These are phyloP conservation scores for Spongiforma sp. DNA, from an alignment of 1,284 basidiomycete species.

Conservation along the genomic window DNA sequence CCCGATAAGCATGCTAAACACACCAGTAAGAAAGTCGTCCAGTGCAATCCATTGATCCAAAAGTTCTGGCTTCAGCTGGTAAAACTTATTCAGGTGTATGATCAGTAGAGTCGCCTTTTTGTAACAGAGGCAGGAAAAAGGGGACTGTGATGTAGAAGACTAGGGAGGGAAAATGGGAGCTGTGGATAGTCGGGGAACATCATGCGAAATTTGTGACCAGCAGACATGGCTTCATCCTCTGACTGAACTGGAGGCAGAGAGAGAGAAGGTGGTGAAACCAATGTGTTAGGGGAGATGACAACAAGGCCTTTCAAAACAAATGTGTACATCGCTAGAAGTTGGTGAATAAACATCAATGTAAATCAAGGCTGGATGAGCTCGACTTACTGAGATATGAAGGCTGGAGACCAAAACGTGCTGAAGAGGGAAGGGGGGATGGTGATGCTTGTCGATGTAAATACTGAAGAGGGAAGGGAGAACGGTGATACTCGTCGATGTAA, in stretches of 20 bases:
- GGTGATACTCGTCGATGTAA: neutral
- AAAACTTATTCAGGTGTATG: neutral
- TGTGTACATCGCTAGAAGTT: neutral
- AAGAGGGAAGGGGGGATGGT: neutral
- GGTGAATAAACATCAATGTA: neutral
- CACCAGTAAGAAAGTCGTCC: neutral
- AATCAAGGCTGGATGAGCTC: neutral
- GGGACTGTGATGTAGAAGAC: neutral
- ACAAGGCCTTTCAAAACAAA: constrained; percentile 2
- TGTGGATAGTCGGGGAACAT: constrained; percentile 8
- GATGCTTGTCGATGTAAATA: neutral
- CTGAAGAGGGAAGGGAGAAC: too few species aligned
- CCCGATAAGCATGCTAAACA: neutral
- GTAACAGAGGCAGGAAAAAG: constrained; percentile 16
- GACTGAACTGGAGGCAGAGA: neutral
- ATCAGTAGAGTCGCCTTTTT: neutral
- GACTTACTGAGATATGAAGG: neutral
- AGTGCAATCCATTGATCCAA: constrained; percentile 4
- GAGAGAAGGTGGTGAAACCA: neutral
- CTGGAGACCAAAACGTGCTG: neutral
- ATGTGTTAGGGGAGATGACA: constrained; percentile 5
- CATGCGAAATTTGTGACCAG: neutral
- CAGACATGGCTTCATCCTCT: neutral
- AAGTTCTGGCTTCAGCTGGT: neutral
- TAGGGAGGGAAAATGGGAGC: constrained; percentile 1